A percentile compares a stretch with the other conserved stretches of the same genome.
phyloP scores from a whole-genome alignment of 2,329 filamentous ascomycete genomes.

The Tolypocladium pustulatum region DNA sequence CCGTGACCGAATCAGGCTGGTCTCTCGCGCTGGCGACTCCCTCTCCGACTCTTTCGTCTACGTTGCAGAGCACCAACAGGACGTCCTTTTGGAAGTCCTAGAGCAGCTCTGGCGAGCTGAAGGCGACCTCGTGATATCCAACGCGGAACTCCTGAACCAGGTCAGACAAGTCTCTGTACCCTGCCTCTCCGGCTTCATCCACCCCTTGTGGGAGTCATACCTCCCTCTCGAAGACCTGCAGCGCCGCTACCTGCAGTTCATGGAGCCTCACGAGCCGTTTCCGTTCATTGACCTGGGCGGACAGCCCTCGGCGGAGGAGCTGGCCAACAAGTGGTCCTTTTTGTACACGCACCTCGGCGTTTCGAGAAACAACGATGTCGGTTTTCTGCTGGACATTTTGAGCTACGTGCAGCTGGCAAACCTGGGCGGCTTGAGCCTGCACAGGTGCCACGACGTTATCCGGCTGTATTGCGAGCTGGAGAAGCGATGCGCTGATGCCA shows the following conservation, averaged over 20 bases:
- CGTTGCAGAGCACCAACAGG: neutral
- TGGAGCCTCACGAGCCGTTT: constrained; percentile 3
- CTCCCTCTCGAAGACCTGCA: constrained; percentile 3
- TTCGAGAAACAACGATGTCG: constrained; percentile 2
- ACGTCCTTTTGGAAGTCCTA: neutral
- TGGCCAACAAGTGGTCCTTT: constrained; percentile 3
- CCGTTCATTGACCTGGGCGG: constrained; percentile 5
- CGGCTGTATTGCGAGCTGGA: constrained; percentile 6
- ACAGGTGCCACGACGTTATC: constrained; percentile 1
- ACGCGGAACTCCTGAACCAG: neutral
- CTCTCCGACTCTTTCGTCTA: constrained; percentile 1
- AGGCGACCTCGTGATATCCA: neutral
- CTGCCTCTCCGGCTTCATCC: neutral
- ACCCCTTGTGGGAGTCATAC: constrained; percentile 5
- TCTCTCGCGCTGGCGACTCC: neutral
- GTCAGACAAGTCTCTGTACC: constrained; percentile 2
- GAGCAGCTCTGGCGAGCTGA: constrained; percentile 2
- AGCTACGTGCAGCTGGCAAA: constrained; percentile 5
- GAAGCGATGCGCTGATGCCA: neutral
- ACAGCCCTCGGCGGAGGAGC: constrained; percentile 1
- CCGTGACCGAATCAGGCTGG: neutral
- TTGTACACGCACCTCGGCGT: constrained; percentile 4
- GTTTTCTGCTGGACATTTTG: constrained; percentile 4
- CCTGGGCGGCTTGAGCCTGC: neutral
- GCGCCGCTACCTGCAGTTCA: constrained; percentile 1